Percentiles rank a stretch among this genome's conserved stretches.
Evolutionary conservation across 129 eudicot genomes (phyloP).

Genomic region (Lactuca saligna): DNA sequence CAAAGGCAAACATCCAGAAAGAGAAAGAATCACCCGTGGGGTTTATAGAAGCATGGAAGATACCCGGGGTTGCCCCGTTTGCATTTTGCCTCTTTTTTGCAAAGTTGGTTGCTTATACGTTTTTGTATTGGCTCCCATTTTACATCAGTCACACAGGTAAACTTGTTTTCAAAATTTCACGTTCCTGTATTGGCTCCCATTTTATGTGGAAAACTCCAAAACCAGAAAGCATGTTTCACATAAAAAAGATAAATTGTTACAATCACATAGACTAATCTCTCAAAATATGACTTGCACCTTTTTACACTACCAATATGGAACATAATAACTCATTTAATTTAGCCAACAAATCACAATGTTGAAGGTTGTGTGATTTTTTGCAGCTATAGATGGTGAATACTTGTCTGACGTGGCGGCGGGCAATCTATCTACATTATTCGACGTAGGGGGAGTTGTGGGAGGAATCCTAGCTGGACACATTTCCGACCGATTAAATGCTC

Average conservation of each 20-base stretch:
- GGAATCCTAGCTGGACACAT: conserved; percentile 91
- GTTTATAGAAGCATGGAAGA: conserved; percentile 85
- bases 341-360: no score
- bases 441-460: conserved; percentile 93
- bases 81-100: conserved; percentile 94
- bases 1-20: conserved; percentile 27
- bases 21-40: conserved; percentile 62
- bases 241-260: no score
- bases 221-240: no score
- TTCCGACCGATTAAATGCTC: conserved; percentile 78
- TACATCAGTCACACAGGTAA: conserved; percentile 94
- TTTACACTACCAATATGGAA: no score
- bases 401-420: conserved; percentile 79
- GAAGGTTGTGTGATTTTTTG: conserved; percentile 7
- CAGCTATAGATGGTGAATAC: conserved; percentile 80
- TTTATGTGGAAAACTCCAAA: no score
- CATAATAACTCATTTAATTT: no score
- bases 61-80: conserved; percentile 95
- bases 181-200: background rate
- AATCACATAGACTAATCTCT: background rate
- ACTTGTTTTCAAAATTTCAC: background rate
- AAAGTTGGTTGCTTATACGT: conserved; percentile 92
- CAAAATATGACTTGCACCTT: no score
- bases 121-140: conserved; percentile 95
- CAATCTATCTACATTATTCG: conserved; percentile 75